Evolutionary conservation across 2,329 filamentous ascomycete genomes (phyloP).

Genomic region (Aspergillus sojae): DNA sequence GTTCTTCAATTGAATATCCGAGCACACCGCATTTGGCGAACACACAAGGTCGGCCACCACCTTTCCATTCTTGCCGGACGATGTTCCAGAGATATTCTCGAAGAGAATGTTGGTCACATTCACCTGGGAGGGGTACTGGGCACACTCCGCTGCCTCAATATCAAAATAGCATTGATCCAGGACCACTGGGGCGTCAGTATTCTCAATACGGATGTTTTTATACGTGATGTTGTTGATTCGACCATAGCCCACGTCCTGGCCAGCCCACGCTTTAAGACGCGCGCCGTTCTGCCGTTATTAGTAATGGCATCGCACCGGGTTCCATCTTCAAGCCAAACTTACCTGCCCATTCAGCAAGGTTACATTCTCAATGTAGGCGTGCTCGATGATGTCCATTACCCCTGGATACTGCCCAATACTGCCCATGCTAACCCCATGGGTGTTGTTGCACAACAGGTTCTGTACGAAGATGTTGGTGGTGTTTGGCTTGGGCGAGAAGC

Average conservation of each 20-base stretch:
- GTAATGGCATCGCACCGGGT: neutral
- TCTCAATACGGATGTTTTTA: constrained; percentile 61
- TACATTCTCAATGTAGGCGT: constrained; percentile 63
- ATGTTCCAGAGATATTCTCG: constrained; percentile 60
- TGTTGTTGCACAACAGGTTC: constrained; percentile 64
- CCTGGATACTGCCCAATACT: constrained; percentile 61
- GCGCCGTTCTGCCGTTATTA: constrained; percentile 54
- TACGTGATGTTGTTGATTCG: constrained; percentile 66
- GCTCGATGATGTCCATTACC: constrained; percentile 58
- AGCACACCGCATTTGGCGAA: constrained; percentile 60
- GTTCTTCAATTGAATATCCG: constrained; percentile 57
- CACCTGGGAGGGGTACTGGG: constrained; percentile 57
- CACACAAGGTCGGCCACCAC: constrained; percentile 60
- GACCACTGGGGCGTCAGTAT: constrained; percentile 60
- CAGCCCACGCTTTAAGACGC: constrained; percentile 65
- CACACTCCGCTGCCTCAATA: constrained; percentile 55
- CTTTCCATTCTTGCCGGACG: constrained; percentile 58
- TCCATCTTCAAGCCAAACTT: constrained; percentile 7
- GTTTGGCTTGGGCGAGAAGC: constrained; percentile 64
- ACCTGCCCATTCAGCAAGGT: constrained; percentile 56
- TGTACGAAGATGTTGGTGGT: constrained; percentile 60
- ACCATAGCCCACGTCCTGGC: constrained; percentile 59
- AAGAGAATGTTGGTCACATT: constrained; percentile 63
- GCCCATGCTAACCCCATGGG: constrained; percentile 61
- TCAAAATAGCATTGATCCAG: constrained; percentile 68